Evolutionary conservation across 192 early-diverging fungal genomes (phyloP).

Genomic region (Cetraspora pellucida): DNA sequence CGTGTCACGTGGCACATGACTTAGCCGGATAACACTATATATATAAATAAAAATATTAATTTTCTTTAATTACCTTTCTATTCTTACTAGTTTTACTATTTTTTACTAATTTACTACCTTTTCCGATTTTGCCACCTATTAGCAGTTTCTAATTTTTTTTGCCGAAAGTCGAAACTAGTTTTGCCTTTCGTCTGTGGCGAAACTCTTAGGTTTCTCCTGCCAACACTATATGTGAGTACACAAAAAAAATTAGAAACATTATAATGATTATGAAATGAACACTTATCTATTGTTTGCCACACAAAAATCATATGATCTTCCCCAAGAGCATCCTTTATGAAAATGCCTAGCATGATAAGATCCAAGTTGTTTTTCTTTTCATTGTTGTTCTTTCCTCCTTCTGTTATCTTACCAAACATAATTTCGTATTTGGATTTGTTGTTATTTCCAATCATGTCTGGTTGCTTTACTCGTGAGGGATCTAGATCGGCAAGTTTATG

Average conservation of each 20-base stretch:
- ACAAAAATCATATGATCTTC: not conserved
- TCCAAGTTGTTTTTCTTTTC: slow-evolving; percentile 25
- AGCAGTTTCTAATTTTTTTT: too few species aligned
- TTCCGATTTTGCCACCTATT: too few species aligned
- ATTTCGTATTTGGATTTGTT: slow-evolving; percentile 17
- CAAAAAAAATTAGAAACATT: not conserved
- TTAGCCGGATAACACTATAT: too few species aligned
- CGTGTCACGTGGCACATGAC: too few species aligned
- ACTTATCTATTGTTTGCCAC: slow-evolving; percentile 29
- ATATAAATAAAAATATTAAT: too few species aligned
- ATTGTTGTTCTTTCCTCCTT: slow-evolving; percentile 28
- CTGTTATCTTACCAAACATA: slow-evolving; percentile 27
- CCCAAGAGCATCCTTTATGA: slow-evolving; percentile 32
- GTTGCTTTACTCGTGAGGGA: slow-evolving; percentile 27
- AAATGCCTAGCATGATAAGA: slow-evolving; percentile 21
- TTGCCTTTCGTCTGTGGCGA: too few species aligned
- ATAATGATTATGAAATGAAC: not conserved
- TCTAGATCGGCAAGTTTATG: slow-evolving; percentile 28
- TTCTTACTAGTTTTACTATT: too few species aligned
- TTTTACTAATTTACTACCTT: too few species aligned
- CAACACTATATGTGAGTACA: too few species aligned
- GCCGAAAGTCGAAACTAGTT: too few species aligned
- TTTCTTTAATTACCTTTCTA: too few species aligned
- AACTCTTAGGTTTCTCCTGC: too few species aligned
- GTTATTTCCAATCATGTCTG: slow-evolving; percentile 33